Evolutionary conservation across 371 early-diverging fungal genomes (phyloP), one percentile per base, ranked within the genome.

Genomic region (Choanephora cucurbitarum): DNA sequence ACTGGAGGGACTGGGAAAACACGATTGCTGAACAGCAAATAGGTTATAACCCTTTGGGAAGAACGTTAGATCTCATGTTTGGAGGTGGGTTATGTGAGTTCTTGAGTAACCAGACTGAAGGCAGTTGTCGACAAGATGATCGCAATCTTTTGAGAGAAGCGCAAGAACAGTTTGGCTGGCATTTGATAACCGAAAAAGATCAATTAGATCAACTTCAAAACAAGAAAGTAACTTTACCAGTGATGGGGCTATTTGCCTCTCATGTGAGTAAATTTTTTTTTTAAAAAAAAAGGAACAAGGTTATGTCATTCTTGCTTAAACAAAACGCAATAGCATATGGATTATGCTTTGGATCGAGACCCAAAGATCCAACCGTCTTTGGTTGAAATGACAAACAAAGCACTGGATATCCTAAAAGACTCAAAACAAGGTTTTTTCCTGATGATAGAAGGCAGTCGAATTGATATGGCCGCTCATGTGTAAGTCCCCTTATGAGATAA

Each of bases 391-490:
- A 59, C 88, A 5, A 40, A 58, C 10, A 87, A 86, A 61, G 94
- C 91, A 10, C 60, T 92, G 15, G 66, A 61, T 7, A 60, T 89
- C 14, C 75, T 92, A 32, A 65, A 70, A 40, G 21, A 68, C 1
- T 24, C 52, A 19, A 47, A 42, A 18, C 28, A 39, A 0, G 95
- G 96, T 0, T 98, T 97, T 72, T 95, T 98, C 59, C 56, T 98
- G 48, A 91, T 98, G 95, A 84, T 98, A 56, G 98, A 97, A 73
- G 97, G 97, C 1, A 90, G 91, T 52, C 77, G 94, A 9, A 98
- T 98, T 49, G 91, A 90, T 58, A 88, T 89, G 89, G 90, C 88
- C 14, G 90, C 83, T 18, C 91, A 91, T 57, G 70, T 60, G 82
- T 85, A 75, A 58, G 74, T 62, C n/a, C n/a, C n/a, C n/a, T n/a